Evolutionary conservation across 305 asterid genomes (phyloP), one percentile per base, ranked within the genome.

Genomic region (Fraxinus latifolia): DNA sequence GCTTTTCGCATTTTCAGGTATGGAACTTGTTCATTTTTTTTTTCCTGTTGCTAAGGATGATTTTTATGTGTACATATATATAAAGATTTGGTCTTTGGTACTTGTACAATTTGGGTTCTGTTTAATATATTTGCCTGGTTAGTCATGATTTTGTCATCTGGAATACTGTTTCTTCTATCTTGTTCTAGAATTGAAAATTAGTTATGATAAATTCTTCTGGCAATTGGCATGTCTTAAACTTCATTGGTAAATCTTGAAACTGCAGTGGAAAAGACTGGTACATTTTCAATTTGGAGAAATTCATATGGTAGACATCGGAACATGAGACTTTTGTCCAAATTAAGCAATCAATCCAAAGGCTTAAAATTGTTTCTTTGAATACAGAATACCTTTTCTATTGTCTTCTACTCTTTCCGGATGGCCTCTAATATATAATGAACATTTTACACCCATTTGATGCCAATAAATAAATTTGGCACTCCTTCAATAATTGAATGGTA

Each of bases 1-100:
- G 90, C 87, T 95, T 95, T 86, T 79, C 85, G 77, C 90, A 84
- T 27, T 95, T 95, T 86, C 95, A 90, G 98, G 99, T 95, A 80
- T 84, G 76, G 44, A 31, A 77, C 50, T 78, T 74, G 84, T 39
- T 79, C 34, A 77, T n/a, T 25, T 68, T 37, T 75, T 70, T 11
- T 12, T 14, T 2, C 29, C 31, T 82, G 60, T 44, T 21, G 55
- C 71, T 29, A 42, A 71, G 44, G 74, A 75, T 68, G 70, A 77
- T 82, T 27, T 80, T 17, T 15, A 33, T 76, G 60, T 67, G 31
- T 76, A 74, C 17, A 27, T 9, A 29, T 73, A 42, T 78, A 65
- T 17, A 67, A 55, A 76, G 7, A 76, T 37, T n/a, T 34, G n/a
- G 31, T 65, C 3, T 36, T 33, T 79, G 67, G 31, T 60, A 29